Evolutionary conservation across 805 yeast genomes (phyloP).

Genomic region (Candida khao-thaluensis): DNA sequence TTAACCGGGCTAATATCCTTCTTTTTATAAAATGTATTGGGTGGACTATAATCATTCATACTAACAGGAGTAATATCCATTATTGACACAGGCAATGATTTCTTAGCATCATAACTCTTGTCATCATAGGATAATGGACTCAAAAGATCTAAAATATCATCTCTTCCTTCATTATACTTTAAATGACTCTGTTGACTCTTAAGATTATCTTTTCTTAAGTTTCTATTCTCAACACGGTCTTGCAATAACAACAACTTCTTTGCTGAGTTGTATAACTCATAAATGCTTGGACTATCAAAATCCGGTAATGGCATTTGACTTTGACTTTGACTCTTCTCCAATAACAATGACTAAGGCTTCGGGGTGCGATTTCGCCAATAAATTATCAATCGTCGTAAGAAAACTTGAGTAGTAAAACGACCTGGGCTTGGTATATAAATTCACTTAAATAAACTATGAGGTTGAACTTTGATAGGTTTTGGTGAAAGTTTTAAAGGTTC

Average conservation of each 20-base stretch:
- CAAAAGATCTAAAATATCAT: constrained; percentile 26
- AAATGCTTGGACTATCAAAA: constrained; percentile 33
- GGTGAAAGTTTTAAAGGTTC: too few relatives aligned
- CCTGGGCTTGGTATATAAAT: too few relatives aligned
- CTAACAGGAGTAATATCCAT: constrained; percentile 32
- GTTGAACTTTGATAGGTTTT: too few relatives aligned
- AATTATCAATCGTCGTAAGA: too few relatives aligned
- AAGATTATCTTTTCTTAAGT: constrained; percentile 30
- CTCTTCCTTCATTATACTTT: constrained; percentile 4
- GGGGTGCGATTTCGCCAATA: too few relatives aligned
- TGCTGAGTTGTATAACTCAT: constrained; percentile 43
- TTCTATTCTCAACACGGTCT: constrained; percentile 40
- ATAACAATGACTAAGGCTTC: too few relatives aligned
- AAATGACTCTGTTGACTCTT: constrained; percentile 28
- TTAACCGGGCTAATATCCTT: constrained; percentile 20
- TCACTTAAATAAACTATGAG: too few relatives aligned
- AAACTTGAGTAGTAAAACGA: too few relatives aligned
- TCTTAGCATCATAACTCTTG: constrained; percentile 5
- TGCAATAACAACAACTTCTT: constrained; percentile 38
- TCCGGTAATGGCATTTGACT: constrained; percentile 11
- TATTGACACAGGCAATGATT: constrained; percentile 10
- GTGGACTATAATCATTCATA: constrained; percentile 27
- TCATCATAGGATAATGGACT: constrained; percentile 43
- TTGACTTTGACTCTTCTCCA: too few relatives aligned
- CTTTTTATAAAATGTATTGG: constrained; percentile 15